Evolutionary conservation across 2,329 filamentous ascomycete species (phyloP).

Genomic region (Corinectria fuckeliana): DNA sequence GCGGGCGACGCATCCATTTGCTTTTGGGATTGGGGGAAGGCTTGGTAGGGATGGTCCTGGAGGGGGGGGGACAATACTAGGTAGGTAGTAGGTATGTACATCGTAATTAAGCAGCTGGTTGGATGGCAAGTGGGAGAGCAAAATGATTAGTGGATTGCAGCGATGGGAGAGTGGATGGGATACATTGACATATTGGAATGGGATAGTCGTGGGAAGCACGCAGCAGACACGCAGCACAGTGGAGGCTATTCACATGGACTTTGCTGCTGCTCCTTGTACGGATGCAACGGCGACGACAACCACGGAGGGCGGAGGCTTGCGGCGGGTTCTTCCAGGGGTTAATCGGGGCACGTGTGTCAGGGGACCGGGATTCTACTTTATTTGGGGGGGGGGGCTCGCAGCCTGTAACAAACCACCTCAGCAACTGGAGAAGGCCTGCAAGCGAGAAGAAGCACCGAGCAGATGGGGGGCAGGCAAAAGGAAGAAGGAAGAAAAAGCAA

Average conservation of each 20-base stretch:
- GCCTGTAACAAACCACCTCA: not conserved
- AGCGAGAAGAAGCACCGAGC: conserved; percentile 4
- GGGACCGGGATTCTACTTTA: conserved; percentile 8
- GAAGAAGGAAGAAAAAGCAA: conserved; percentile 7
- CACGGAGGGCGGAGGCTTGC: not conserved
- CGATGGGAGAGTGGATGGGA: not conserved
- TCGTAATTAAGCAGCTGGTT: not conserved
- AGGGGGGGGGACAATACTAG: too few relatives aligned
- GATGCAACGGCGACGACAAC: conserved; percentile 10
- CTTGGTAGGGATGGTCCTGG: conserved; percentile 11
- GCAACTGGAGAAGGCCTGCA: not conserved
- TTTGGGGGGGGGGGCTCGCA: conserved; percentile 5
- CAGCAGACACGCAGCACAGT: not conserved
- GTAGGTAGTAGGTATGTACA: too few relatives aligned
- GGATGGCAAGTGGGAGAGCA: conserved; percentile 9
- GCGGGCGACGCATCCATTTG: conserved; percentile 3
- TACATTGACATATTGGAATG: not conserved
- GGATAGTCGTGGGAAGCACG: not conserved
- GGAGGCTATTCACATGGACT: not conserved
- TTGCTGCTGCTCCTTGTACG: not conserved
- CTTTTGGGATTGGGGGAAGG: conserved; percentile 10
- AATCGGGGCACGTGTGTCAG: conserved; percentile 15
- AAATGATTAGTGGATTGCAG: too few relatives aligned
- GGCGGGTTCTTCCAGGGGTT: conserved; percentile 15
- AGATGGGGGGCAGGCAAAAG: not conserved